A percentile compares a stretch with the other conserved stretches of the same genome.
These are phyloP conservation scores for Thozetella sp. DNA, from an alignment of 495 filamentous ascomycete genomes.

Conservation along the genomic window DNA sequence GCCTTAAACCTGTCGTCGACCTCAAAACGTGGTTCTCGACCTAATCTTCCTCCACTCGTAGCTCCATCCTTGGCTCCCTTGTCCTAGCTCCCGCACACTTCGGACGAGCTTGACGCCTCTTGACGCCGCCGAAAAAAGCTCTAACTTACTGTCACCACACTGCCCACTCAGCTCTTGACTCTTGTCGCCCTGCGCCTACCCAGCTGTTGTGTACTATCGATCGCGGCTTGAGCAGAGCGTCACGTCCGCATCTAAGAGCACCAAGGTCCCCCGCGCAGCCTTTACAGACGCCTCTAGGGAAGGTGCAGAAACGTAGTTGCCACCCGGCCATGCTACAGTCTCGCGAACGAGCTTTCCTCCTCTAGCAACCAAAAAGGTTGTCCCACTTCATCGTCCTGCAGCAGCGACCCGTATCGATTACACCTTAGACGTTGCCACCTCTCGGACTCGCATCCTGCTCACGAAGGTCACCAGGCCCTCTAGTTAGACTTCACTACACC, in stretches of 20 bases:
- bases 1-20: no score
- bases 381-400: neutral
- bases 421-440: neutral
- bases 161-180: neutral
- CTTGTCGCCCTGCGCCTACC: neutral
- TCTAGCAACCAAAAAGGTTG: neutral
- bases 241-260: no score
- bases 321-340: neutral
- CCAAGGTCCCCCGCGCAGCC: no score
- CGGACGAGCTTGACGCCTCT: conserved; percentile 3
- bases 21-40: conserved; percentile 1
- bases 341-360: neutral
- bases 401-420: neutral
- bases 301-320: neutral
- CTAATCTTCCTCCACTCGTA: conserved; percentile 1
- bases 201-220: neutral
- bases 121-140: neutral
- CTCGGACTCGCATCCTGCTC: neutral
- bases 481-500: neutral
- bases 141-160: neutral
- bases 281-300: no score
- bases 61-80: neutral
- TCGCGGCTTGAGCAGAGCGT: no score
- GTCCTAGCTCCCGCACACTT: neutral
- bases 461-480: neutral